These are phyloP conservation scores for Naganishia vaughanmartiniae DNA, from an alignment of 768 basidiomycete genomes.

Conservation along the genomic window DNA sequence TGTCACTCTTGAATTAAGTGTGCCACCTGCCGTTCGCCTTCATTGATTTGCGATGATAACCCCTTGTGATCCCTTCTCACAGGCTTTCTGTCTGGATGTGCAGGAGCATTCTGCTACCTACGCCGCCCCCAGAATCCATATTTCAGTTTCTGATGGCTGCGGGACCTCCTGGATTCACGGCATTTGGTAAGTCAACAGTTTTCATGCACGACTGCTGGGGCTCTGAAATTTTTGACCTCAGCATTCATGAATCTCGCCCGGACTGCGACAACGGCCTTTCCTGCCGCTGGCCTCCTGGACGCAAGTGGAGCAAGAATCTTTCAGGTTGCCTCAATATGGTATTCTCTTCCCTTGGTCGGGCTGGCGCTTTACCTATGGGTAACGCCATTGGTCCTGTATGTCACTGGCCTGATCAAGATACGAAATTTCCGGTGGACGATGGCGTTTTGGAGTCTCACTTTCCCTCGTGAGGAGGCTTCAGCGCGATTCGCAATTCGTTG, in stretches of 20 bases:
- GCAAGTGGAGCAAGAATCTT: slow-evolving; percentile 16
- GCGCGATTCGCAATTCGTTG: background rate
- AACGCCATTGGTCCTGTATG: slow-evolving; percentile 1
- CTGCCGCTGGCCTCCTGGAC: slow-evolving; percentile 9
- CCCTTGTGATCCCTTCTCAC: background rate
- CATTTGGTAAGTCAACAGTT: slow-evolving; percentile 1
- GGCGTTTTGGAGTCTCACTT: slow-evolving; percentile 1
- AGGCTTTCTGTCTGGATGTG: slow-evolving; percentile 23
- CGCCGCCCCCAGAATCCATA: slow-evolving; percentile 14
- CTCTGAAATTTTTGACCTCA: background rate
- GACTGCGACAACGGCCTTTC: slow-evolving; percentile 16
- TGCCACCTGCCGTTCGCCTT: background rate
- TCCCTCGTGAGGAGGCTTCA: background rate
- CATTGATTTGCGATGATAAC: too few species aligned
- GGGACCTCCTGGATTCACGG: slow-evolving; percentile 28
- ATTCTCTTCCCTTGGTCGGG: slow-evolving; percentile 16
- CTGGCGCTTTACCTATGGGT: slow-evolving; percentile 9
- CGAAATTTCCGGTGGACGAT: slow-evolving; percentile 4
- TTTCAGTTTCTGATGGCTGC: slow-evolving; percentile 25
- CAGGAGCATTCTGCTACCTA: slow-evolving; percentile 16
- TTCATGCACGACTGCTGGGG: background rate
- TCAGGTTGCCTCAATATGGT: slow-evolving; percentile 20
- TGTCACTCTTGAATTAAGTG: slow-evolving; percentile 12
- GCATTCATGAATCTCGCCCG: slow-evolving; percentile 24
- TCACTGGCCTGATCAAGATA: background rate